Conservation (phyloP, 1,284 basidiomycete species). For the Heterobasidion parviporum region DNA sequence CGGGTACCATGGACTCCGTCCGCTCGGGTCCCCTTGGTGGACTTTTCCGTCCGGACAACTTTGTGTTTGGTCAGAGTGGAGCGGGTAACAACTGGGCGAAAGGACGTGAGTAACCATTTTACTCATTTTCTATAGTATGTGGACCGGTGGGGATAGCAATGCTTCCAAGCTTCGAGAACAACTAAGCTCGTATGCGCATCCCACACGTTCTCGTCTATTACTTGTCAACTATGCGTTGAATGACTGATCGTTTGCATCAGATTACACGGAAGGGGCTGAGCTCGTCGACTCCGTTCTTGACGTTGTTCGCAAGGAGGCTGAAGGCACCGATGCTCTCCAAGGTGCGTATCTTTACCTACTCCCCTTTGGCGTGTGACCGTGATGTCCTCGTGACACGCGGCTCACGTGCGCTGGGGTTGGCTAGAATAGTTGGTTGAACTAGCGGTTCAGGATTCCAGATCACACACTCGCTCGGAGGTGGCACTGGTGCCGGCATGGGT, state of each 20-base stretch:
- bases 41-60: constrained; percentile 95
- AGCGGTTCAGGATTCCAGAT: constrained; percentile 78
- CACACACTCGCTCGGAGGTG: constrained; percentile 94
- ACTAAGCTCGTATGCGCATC: constrained; percentile 25
- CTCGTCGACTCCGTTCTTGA: constrained; percentile 91
- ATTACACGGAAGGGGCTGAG: constrained; percentile 94
- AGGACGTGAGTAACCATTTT: constrained; percentile 61
- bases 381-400: constrained; percentile 9
- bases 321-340: constrained; percentile 90
- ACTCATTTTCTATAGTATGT: background rate
- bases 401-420: constrained; percentile 7
- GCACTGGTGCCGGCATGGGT: constrained; percentile 92
- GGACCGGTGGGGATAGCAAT: background rate
- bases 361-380: constrained; percentile 12
- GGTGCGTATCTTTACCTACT: constrained; percentile 33
- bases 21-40: constrained; percentile 77
- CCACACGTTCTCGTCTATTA: constrained; percentile 27
- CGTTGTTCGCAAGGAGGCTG: constrained; percentile 84
- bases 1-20: constrained; percentile 95
- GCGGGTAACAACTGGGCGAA: constrained; percentile 97
- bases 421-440: background rate
- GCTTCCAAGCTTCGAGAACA: background rate
- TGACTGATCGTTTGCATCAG: constrained; percentile 23
- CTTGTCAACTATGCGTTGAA: constrained; percentile 1
- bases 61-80: constrained; percentile 84